These are phyloP conservation scores for Boletales sp. DNA, from an alignment of 768 basidiomycete species.

Conservation along the genomic window DNA sequence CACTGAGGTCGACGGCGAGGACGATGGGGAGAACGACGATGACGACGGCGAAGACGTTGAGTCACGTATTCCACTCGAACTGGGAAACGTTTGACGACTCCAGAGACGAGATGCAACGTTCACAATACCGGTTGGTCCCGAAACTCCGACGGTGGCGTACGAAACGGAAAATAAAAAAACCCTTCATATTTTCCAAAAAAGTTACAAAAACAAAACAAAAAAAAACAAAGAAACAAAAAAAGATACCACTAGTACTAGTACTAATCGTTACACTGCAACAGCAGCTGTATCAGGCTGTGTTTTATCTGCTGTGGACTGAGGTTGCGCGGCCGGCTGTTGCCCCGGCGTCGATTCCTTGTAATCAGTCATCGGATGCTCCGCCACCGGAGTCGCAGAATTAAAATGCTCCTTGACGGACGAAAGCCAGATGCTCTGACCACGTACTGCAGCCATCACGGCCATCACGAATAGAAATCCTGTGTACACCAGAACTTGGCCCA, in stretches of 20 bases:
- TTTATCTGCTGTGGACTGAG: background rate
- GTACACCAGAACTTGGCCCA: conserved; percentile 32
- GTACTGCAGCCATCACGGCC: conserved; percentile 22
- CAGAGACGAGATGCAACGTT: conserved; percentile 6
- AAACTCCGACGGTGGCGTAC: conserved; percentile 29
- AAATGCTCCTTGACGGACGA: conserved; percentile 31
- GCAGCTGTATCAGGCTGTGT: background rate
- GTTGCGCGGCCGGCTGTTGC: conserved; percentile 1
- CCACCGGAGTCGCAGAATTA: conserved; percentile 6
- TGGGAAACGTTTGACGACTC: conserved; percentile 14
- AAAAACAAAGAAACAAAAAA: too few species aligned
- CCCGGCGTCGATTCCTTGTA: conserved; percentile 7
- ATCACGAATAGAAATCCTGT: conserved; percentile 20
- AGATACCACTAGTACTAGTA: too few species aligned
- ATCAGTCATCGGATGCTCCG: conserved; percentile 16
- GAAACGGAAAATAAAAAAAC: background rate
- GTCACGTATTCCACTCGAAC: conserved; percentile 13
- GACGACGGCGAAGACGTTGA: conserved; percentile 7
- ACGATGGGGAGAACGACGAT: conserved; percentile 3
- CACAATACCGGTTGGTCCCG: conserved; percentile 24
- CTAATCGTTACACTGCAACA: background rate
- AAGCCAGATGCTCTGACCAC: conserved; percentile 32
- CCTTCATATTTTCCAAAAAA: background rate
- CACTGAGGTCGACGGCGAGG: conserved; percentile 7
- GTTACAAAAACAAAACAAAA: too few species aligned